These are phyloP conservation scores for Lichtheimia ramosa DNA, from an alignment of 371 early-diverging fungal species.

Conservation along the genomic window DNA sequence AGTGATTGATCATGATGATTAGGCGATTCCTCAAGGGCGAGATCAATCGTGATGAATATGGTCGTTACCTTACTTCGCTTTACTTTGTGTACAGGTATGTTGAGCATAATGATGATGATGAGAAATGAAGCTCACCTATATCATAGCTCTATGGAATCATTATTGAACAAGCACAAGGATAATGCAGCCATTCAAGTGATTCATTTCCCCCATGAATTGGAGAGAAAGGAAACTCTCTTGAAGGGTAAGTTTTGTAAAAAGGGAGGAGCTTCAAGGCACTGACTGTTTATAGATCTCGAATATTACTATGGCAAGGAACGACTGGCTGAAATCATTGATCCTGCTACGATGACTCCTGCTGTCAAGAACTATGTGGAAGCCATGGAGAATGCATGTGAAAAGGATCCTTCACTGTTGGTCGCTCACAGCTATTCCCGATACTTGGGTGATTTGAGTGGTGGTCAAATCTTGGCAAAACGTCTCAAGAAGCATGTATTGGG, in stretches of 20 bases:
- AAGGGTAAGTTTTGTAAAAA: constrained; percentile 20
- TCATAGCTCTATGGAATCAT: constrained; percentile 41
- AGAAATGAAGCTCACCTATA: neutral
- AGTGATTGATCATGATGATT: neutral
- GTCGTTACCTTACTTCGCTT: constrained; percentile 45
- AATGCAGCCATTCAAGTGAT: constrained; percentile 48
- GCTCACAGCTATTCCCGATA: constrained; percentile 64
- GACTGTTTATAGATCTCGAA: constrained; percentile 36
- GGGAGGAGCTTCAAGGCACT: neutral
- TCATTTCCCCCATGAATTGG: constrained; percentile 56
- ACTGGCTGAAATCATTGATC: constrained; percentile 29
- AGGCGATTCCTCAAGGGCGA: constrained; percentile 53
- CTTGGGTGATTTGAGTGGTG: constrained; percentile 62
- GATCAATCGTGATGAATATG: constrained; percentile 45
- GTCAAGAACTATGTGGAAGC: constrained; percentile 49
- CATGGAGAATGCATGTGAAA: constrained; percentile 40
- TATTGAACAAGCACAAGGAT: constrained; percentile 50
- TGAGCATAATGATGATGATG: neutral
- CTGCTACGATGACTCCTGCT: constrained; percentile 49
- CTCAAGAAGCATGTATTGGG: constrained; percentile 49
- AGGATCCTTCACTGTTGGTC: constrained; percentile 53
- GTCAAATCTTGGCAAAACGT: constrained; percentile 58
- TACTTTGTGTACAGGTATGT: constrained; percentile 50
- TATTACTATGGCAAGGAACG: constrained; percentile 54
- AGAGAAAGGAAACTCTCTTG: constrained; percentile 41